Conservation (phyloP, 2,329 filamentous ascomycete species). For the Zasmidium angulare region DNA sequence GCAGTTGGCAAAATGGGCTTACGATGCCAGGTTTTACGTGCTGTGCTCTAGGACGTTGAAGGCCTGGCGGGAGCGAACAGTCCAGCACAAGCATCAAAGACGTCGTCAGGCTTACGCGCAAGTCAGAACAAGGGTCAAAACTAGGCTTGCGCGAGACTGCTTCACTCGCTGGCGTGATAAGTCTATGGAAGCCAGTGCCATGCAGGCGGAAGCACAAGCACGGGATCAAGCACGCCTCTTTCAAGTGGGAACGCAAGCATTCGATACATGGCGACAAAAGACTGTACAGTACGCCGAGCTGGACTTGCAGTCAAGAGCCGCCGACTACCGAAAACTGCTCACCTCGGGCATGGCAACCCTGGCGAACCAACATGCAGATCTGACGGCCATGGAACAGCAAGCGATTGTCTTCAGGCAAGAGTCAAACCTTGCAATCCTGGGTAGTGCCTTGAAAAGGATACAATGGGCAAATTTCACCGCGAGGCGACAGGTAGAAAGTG, state of each 20-base stretch:
- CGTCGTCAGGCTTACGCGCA: constrained; percentile 57
- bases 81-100: constrained; percentile 52
- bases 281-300: constrained; percentile 21
- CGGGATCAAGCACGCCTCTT: constrained; percentile 38
- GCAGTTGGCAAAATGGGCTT: constrained; percentile 54
- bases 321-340: constrained; percentile 33
- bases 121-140: constrained; percentile 54
- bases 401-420: constrained; percentile 49
- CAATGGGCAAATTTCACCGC: constrained; percentile 59
- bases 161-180: constrained; percentile 42
- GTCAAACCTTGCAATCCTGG: constrained; percentile 48
- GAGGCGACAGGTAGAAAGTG: constrained; percentile 51
- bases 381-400: constrained; percentile 37
- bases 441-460: constrained; percentile 54
- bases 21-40: constrained; percentile 58
- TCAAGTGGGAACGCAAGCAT: constrained; percentile 29
- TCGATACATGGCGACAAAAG: constrained; percentile 40
- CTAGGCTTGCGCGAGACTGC: constrained; percentile 50
- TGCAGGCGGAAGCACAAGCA: constrained; percentile 42
- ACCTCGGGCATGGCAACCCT: constrained; percentile 36
- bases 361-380: constrained; percentile 27
- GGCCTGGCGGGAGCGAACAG: constrained; percentile 52
- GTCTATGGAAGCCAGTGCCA: constrained; percentile 32
- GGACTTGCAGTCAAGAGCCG: constrained; percentile 34
- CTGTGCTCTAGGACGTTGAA: constrained; percentile 51